These are phyloP conservation scores for Alternaria longipes DNA, from an alignment of 2,329 filamentous ascomycete species.

Conservation along the genomic window DNA sequence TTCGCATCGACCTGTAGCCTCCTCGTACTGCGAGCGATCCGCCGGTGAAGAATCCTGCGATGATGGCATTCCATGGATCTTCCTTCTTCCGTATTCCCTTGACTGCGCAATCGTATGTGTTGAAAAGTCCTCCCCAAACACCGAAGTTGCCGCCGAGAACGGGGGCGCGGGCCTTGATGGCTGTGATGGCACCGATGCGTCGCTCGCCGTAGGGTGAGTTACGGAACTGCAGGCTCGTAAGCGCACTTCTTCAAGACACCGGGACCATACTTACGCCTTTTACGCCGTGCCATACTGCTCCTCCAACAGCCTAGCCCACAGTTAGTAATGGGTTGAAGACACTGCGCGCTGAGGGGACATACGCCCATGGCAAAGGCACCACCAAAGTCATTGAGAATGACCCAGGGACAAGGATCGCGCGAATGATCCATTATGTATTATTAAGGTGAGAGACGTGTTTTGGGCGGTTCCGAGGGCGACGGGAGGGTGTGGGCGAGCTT, in stretches of 20 bases:
- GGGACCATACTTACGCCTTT: slow-evolving; percentile 75
- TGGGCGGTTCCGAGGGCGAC: background rate
- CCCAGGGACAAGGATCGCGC: slow-evolving; percentile 95
- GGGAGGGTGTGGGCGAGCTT: slow-evolving; percentile 28
- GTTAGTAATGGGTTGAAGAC: slow-evolving; percentile 12
- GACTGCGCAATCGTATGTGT: slow-evolving; percentile 94
- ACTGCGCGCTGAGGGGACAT: slow-evolving; percentile 55
- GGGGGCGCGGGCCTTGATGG: slow-evolving; percentile 95
- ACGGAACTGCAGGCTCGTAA: slow-evolving; percentile 41
- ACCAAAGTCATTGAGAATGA: slow-evolving; percentile 95
- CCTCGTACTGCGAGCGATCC: slow-evolving; percentile 91
- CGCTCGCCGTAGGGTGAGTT: slow-evolving; percentile 80
- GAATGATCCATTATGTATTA: slow-evolving; percentile 81
- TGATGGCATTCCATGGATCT: slow-evolving; percentile 97
- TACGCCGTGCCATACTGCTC: slow-evolving; percentile 88
- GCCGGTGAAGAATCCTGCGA: slow-evolving; percentile 90
- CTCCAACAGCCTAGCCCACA: slow-evolving; percentile 53
- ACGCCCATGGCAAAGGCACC: slow-evolving; percentile 97
- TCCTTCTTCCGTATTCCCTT: slow-evolving; percentile 94
- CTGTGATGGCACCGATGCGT: slow-evolving; percentile 91
- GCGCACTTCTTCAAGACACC: background rate
- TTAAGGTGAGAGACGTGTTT: background rate
- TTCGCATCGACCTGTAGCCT: slow-evolving; percentile 88
- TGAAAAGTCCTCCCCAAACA: slow-evolving; percentile 96
- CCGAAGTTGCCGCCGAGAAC: slow-evolving; percentile 98